A percentile compares a stretch with the other conserved stretches of the same genome.
These are phyloP conservation scores for Gilbertella persicaria DNA, from an alignment of 371 early-diverging fungal species.

Conservation along the genomic window DNA sequence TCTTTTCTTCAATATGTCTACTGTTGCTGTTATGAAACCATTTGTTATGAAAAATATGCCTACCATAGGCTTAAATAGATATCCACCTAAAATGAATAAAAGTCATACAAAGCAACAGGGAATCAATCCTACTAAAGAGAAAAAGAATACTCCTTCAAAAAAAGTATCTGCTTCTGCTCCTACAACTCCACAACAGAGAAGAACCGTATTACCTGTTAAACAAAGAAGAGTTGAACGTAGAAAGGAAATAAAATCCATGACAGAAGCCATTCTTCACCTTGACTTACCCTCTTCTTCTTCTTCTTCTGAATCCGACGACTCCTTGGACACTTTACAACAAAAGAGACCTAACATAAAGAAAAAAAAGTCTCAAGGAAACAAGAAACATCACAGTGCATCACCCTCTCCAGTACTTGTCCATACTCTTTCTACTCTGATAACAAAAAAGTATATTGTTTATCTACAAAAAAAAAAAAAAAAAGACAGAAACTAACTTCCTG, in stretches of 20 bases:
- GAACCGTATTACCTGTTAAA: slow-evolving; percentile 21
- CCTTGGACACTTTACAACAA: neutral
- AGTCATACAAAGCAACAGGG: neutral
- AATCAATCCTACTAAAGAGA: neutral
- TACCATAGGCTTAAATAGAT: no score
- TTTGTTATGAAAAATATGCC: neutral
- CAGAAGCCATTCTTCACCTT: slow-evolving; percentile 7
- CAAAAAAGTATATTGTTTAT: neutral
- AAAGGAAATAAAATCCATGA: slow-evolving; percentile 24
- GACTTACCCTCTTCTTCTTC: slow-evolving; percentile 11
- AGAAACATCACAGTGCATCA: neutral
- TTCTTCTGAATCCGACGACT: slow-evolving; percentile 17
- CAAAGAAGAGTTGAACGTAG: slow-evolving; percentile 23
- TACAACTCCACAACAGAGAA: slow-evolving; percentile 21
- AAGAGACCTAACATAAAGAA: neutral
- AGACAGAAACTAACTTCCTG: no score
- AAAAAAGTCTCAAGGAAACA: slow-evolving; percentile 1
- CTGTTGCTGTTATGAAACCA: neutral
- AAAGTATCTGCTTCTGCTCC: slow-evolving; percentile 17
- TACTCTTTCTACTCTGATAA: neutral
- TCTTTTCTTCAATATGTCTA: neutral
- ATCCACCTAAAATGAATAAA: neutral
- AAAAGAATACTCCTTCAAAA: slow-evolving; percentile 1
- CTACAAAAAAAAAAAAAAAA: neutral
- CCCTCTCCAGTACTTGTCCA: neutral